Percentiles rank a stretch among this genome's conserved stretches.
phyloP scores from a whole-genome alignment of 768 basidiomycete genomes.

The Lentinula detonsa region DNA sequence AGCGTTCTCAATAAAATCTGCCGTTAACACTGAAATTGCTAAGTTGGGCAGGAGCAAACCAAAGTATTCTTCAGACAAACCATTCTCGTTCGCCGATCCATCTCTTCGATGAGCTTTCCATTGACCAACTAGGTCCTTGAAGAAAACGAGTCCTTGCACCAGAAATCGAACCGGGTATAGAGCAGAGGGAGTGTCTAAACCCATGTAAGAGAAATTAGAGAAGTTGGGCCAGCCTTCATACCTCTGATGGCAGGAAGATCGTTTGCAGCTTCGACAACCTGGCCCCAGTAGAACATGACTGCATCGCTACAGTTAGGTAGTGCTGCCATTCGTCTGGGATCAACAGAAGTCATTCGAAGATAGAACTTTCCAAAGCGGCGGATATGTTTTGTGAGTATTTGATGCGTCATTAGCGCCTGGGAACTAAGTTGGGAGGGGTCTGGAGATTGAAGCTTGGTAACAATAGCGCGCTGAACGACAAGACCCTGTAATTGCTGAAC shows the following conservation, averaged over 20 bases:
- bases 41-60: conserved; percentile 2
- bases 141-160: conserved; percentile 81
- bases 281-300: conserved; percentile 77
- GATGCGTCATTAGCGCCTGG: conserved; percentile 37
- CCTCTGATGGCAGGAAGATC: conserved; percentile 36
- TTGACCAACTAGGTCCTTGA: conserved; percentile 75
- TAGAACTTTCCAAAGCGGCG: conserved; percentile 77
- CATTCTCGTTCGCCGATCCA: conserved; percentile 52
- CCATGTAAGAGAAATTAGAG: neutral
- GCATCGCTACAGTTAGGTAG: conserved; percentile 61
- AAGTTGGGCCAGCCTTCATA: conserved; percentile 47
- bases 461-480: neutral
- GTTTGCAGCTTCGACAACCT: conserved; percentile 66
- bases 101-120: conserved; percentile 66
- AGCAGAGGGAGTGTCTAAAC: conserved; percentile 50
- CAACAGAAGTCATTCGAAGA: conserved; percentile 64
- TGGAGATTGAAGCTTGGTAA: neutral
- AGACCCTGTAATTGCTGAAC: conserved; percentile 40
- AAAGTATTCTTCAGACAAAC: conserved; percentile 26
- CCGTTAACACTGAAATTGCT: conserved; percentile 44
- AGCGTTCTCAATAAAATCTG: conserved; percentile 68
- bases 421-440: conserved; percentile 13
- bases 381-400: conserved; percentile 62
- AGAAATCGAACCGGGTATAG: conserved; percentile 75
- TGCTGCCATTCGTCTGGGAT: conserved; percentile 49